phyloP scores from a whole-genome alignment of 2,329 filamentous ascomycete genomes.

The Septoria petroselini region DNA sequence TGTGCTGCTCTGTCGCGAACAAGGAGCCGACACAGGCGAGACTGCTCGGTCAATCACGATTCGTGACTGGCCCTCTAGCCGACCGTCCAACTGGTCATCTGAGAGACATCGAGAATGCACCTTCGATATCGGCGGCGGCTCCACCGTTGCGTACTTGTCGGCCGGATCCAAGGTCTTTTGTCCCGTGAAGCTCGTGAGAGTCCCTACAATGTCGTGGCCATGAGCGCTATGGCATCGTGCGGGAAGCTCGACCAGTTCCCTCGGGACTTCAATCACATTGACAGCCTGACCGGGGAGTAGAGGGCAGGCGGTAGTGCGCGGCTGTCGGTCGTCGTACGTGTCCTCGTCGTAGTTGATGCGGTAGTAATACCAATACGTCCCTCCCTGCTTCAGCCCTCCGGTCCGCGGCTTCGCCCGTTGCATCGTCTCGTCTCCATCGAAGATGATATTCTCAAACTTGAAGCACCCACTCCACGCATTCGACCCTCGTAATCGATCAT shows the following conservation, averaged over 20 bases:
- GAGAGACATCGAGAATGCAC: constrained; percentile 34
- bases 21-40: constrained; percentile 15
- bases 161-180: constrained; percentile 32
- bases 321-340: constrained; percentile 67
- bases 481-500: constrained; percentile 69
- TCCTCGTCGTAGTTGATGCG: constrained; percentile 76
- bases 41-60: constrained; percentile 16
- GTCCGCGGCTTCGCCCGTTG: constrained; percentile 57
- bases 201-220: constrained; percentile 29
- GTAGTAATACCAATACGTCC: constrained; percentile 97
- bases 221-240: constrained; percentile 34
- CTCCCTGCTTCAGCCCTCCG: constrained; percentile 86
- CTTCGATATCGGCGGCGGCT: constrained; percentile 34
- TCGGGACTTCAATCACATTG: constrained; percentile 78
- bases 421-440: constrained; percentile 65
- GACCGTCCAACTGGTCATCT: constrained; percentile 32
- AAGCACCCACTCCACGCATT: constrained; percentile 86
- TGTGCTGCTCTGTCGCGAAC: constrained; percentile 11
- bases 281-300: constrained; percentile 83
- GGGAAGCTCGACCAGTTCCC: constrained; percentile 49
- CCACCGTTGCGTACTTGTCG: constrained; percentile 29
- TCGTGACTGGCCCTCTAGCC: constrained; percentile 24
- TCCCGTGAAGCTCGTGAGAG: constrained; percentile 17
- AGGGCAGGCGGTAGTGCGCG: constrained; percentile 75
- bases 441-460: constrained; percentile 77